Percentiles rank a stretch among this genome's conserved stretches.
Conservation (phyloP, 192 early-diverging fungal genomes). For the Lunasporangiospora selenospora region DNA sequence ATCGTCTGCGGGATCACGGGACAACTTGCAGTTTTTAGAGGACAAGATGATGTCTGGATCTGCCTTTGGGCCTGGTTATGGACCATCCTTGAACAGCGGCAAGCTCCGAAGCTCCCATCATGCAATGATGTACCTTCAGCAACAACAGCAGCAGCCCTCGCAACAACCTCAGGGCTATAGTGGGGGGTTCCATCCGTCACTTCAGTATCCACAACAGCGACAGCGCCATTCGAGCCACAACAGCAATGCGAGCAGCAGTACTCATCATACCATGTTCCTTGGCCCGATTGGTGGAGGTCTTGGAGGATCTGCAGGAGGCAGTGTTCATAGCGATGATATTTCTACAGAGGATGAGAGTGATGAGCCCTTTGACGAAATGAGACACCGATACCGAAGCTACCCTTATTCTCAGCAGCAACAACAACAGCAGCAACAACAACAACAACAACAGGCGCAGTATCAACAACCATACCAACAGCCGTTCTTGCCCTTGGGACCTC, state of each 20-base stretch:
- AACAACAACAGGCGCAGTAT: too few species aligned
- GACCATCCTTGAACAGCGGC: constrained; percentile 37
- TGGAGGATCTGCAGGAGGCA: constrained; percentile 20
- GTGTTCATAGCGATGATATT: constrained; percentile 44
- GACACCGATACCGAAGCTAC: constrained; percentile 21
- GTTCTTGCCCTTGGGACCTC: too few species aligned
- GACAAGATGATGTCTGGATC: constrained; percentile 22
- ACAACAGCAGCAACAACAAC: background rate
- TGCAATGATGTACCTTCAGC: constrained; percentile 34
- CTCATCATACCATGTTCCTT: constrained; percentile 48
- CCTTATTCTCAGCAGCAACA: constrained; percentile 1
- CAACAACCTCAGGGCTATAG: too few species aligned
- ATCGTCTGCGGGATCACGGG: constrained; percentile 16
- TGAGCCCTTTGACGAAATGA: constrained; percentile 35
- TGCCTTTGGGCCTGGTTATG: constrained; percentile 35
- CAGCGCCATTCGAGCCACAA: constrained; percentile 47
- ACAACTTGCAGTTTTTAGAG: constrained; percentile 25
- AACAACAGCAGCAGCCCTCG: constrained; percentile 15
- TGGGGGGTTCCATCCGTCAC: too few species aligned
- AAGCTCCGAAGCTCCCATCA: background rate
- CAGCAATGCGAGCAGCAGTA: constrained; percentile 25
- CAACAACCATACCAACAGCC: too few species aligned
- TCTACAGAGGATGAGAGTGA: constrained; percentile 46
- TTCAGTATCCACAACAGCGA: constrained; percentile 32
- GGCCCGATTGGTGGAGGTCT: constrained; percentile 37